A percentile compares a stretch with the other conserved stretches of the same genome.
These are phyloP conservation scores for Amaranthus cruentus DNA, from an alignment of 148 eudicot genomes.

Conservation along the genomic window DNA sequence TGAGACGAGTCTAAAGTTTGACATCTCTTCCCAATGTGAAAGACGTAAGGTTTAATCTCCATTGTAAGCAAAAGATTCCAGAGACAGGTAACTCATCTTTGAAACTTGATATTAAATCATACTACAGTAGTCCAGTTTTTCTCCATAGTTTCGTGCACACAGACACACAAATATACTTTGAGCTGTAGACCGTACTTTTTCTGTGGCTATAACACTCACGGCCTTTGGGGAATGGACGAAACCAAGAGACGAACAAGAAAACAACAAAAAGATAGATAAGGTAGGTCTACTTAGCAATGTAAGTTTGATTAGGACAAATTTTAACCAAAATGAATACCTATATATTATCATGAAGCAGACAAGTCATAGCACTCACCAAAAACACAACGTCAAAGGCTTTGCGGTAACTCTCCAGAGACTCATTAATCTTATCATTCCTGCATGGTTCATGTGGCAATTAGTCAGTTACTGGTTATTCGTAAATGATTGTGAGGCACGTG, in stretches of 20 bases:
- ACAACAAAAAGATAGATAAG: background rate
- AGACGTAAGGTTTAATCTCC: background rate
- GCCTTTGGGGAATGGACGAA: background rate
- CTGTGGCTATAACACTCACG: background rate
- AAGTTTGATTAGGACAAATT: background rate
- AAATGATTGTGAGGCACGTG: background rate
- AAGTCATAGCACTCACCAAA: slow-evolving; percentile 49
- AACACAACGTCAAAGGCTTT: slow-evolving; percentile 73
- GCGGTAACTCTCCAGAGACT: slow-evolving; percentile 65
- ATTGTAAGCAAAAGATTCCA: background rate
- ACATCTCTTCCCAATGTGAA: background rate
- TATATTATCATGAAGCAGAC: background rate
- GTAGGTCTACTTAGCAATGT: background rate
- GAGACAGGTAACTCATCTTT: background rate
- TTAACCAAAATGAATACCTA: background rate
- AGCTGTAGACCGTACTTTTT: background rate
- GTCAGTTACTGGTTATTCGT: background rate
- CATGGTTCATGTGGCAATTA: slow-evolving; percentile 13
- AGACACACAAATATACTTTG: background rate
- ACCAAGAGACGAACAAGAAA: background rate
- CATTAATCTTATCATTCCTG: slow-evolving; percentile 76
- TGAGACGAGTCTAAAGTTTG: background rate
- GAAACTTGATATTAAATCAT: background rate
- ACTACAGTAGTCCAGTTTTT: background rate
- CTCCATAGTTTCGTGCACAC: background rate